A percentile compares a stretch with the other conserved stretches of the same genome.
These are phyloP conservation scores for Hirsutella thompsonii DNA, from an alignment of 2,329 filamentous ascomycete genomes.

Conservation along the genomic window DNA sequence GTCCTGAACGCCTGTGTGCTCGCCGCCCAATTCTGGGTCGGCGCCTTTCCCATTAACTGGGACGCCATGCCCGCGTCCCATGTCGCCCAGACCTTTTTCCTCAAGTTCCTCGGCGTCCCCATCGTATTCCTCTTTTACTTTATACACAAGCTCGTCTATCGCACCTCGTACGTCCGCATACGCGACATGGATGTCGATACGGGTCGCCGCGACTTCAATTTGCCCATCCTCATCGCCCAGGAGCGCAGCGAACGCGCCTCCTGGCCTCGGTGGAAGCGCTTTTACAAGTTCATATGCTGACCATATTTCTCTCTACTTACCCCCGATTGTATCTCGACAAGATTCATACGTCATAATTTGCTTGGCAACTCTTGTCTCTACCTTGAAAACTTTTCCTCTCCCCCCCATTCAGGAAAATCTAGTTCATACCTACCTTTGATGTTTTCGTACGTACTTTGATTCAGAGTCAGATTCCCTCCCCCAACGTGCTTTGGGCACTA, in stretches of 20 bases:
- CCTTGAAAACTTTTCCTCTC: too few relatives aligned
- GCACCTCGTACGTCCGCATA: conserved; percentile 52
- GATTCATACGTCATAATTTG: too few relatives aligned
- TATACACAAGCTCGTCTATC: conserved; percentile 62
- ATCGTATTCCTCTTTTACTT: conserved; percentile 57
- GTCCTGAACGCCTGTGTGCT: conserved; percentile 64
- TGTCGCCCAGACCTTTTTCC: conserved; percentile 57
- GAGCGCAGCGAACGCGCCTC: conserved; percentile 59
- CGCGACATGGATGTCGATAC: conserved; percentile 79
- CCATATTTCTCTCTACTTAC: neutral
- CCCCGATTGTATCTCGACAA: too few relatives aligned
- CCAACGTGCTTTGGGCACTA: too few relatives aligned
- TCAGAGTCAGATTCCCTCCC: too few relatives aligned
- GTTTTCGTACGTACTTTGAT: too few relatives aligned
- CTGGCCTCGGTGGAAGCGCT: conserved; percentile 67
- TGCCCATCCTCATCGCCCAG: conserved; percentile 65
- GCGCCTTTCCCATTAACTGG: conserved; percentile 60
- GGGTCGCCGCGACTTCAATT: conserved; percentile 72
- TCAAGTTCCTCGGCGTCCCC: conserved; percentile 57
- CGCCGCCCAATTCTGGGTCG: conserved; percentile 78
- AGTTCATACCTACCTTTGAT: too few relatives aligned
- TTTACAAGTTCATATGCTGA: conserved; percentile 62
- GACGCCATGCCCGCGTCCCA: conserved; percentile 24
- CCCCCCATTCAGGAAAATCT: too few relatives aligned
- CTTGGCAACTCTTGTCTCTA: too few relatives aligned